Conservation (phyloP, 1,139 yeast genomes). For the Pichia sp. region DNA sequence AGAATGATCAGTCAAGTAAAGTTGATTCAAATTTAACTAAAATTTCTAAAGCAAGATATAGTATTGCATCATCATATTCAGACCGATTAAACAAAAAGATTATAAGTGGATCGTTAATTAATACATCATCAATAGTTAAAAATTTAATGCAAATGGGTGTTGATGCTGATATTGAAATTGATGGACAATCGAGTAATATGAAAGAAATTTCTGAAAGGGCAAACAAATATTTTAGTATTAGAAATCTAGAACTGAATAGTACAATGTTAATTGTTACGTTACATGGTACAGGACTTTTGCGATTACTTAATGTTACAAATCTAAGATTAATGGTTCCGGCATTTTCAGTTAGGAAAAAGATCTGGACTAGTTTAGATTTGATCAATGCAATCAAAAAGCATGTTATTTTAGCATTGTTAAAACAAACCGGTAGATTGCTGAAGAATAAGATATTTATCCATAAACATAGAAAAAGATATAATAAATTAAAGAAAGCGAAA, state of each 20-base stretch:
- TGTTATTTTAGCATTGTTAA: constrained; percentile 45
- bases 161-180: background rate
- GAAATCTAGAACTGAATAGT: constrained; percentile 41
- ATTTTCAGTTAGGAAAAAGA: constrained; percentile 40
- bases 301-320: constrained; percentile 56
- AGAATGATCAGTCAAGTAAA: background rate
- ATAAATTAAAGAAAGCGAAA: constrained; percentile 6
- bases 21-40: background rate
- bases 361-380: constrained; percentile 51
- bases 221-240: constrained; percentile 50
- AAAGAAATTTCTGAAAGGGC: constrained; percentile 50
- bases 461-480: constrained; percentile 13
- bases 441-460: constrained; percentile 43
- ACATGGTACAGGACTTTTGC: constrained; percentile 49
- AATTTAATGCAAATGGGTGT: background rate
- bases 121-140: constrained; percentile 2
- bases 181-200: background rate
- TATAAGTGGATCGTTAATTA: background rate
- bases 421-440: constrained; percentile 54
- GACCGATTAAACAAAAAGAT: constrained; percentile 6
- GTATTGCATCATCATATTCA: constrained; percentile 5
- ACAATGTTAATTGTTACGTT: constrained; percentile 50
- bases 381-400: constrained; percentile 46
- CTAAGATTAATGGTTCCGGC: constrained; percentile 51
- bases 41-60: background rate